Conservation (phyloP, 148 eudicot species). For the Fagopyrum homotropicum region DNA sequence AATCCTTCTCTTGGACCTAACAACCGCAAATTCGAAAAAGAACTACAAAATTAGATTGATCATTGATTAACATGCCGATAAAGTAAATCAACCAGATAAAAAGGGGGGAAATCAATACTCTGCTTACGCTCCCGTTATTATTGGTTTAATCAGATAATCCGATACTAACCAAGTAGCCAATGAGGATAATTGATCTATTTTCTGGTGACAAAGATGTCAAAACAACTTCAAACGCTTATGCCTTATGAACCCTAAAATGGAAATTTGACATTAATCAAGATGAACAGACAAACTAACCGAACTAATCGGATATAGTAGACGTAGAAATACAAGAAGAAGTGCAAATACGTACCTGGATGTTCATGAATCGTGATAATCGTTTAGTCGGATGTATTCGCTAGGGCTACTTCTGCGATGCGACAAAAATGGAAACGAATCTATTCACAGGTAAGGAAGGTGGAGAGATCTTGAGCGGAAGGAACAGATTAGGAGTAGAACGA, state of each 20-base stretch:
- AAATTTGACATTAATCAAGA: neutral
- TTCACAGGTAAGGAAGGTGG: neutral
- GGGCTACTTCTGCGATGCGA: neutral
- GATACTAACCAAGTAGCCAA: neutral
- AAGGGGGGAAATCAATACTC: neutral
- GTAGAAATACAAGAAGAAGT: neutral
- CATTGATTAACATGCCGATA: neutral
- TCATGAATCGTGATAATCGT: neutral
- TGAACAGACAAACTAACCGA: constrained; percentile 1
- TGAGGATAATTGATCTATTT: neutral
- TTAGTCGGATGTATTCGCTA: neutral
- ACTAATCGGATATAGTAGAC: neutral
- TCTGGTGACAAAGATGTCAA: neutral
- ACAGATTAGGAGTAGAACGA: neutral
- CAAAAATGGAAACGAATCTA: neutral
- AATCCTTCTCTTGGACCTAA: neutral
- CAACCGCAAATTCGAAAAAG: neutral
- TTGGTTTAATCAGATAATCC: neutral
- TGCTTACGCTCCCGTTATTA: neutral
- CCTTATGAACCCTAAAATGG: constrained; percentile 6
- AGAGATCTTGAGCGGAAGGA: neutral
- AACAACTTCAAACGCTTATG: neutral
- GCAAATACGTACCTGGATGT: neutral
- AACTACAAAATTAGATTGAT: neutral
- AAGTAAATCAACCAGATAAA: neutral